A percentile compares a stretch with the other conserved stretches of the same genome.
phyloP scores from a whole-genome alignment of 148 eudicot species.

The Nepenthes mirabilis region DNA sequence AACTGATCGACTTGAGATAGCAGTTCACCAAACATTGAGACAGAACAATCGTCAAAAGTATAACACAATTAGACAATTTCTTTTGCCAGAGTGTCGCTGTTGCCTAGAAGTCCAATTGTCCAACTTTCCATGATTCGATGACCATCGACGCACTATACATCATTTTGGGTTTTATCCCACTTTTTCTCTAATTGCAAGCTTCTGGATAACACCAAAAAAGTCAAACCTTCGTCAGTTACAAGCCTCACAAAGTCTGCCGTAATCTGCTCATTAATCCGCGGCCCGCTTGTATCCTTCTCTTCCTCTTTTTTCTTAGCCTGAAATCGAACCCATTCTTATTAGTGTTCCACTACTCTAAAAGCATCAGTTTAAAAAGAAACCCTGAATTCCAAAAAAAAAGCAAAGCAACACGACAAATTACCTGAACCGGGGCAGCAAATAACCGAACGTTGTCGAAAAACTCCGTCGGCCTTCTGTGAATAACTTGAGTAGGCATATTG shows the following conservation, averaged over 20 bases:
- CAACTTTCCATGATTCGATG: too few relatives aligned
- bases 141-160: background rate
- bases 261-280: slow-evolving; percentile 61
- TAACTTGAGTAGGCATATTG: slow-evolving; percentile 8
- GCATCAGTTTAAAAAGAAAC: background rate
- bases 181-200: background rate
- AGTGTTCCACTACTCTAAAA: background rate
- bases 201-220: background rate
- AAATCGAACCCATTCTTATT: background rate
- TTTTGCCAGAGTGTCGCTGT: too few relatives aligned
- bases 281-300: slow-evolving; percentile 19
- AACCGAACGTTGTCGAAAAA: slow-evolving; percentile 35
- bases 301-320: slow-evolving; percentile 22
- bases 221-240: slow-evolving; percentile 56
- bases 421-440: slow-evolving; percentile 73
- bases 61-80: too few relatives aligned
- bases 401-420: slow-evolving; percentile 9
- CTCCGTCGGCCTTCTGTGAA: slow-evolving; percentile 4
- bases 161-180: background rate
- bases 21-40: too few relatives aligned
- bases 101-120: too few relatives aligned
- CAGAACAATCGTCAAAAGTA: too few relatives aligned
- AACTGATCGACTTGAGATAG: too few relatives aligned
- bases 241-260: slow-evolving; percentile 40
- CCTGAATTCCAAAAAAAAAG: slow-evolving; percentile 1